phyloP scores from a whole-genome alignment of 2,329 filamentous ascomycete genomes.

The Cryphonectria parasitica region DNA sequence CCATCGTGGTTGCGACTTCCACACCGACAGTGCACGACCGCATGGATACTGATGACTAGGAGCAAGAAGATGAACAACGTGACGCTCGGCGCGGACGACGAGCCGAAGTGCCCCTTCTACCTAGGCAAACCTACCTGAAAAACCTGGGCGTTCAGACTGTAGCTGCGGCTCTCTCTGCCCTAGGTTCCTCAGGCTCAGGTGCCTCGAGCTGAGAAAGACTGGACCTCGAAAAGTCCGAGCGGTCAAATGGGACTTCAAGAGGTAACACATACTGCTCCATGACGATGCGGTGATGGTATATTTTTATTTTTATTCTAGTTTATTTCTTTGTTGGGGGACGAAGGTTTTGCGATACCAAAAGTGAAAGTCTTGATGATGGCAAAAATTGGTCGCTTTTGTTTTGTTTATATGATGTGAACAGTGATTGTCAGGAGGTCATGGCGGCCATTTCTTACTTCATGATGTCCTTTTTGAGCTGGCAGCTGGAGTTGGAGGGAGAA shows the following conservation, averaged over 20 bases:
- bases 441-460: background rate
- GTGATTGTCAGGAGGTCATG: background rate
- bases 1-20: conserved; percentile 41
- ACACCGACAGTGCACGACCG: conserved; percentile 35
- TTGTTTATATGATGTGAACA: background rate
- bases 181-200: background rate
- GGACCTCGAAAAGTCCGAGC: background rate
- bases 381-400: background rate
- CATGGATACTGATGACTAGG: conserved; percentile 41
- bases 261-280: background rate
- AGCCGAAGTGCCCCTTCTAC: background rate
- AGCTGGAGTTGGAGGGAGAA: background rate
- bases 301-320: background rate
- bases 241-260: background rate
- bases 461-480: background rate
- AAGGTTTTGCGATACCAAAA: background rate
- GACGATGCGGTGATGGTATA: background rate
- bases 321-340: background rate
- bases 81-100: background rate
- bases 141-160: background rate
- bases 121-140: background rate
- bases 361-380: background rate
- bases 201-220: background rate
- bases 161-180: background rate
- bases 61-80: background rate